phyloP scores from a whole-genome alignment of 108 stramenopile genomes.

The Craspedostauros australis region DNA sequence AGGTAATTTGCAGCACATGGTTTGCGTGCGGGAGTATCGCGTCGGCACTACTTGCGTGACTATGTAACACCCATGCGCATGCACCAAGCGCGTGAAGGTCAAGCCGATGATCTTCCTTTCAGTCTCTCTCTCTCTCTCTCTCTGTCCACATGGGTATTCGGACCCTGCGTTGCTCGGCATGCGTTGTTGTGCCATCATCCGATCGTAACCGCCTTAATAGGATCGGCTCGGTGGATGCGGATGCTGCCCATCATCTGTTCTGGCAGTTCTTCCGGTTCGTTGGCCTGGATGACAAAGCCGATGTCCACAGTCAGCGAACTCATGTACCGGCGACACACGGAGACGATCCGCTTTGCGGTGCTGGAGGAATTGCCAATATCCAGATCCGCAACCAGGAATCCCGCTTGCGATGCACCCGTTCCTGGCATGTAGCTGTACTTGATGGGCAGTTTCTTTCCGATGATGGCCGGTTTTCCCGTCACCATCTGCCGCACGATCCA shows the following conservation, averaged over 20 bases:
- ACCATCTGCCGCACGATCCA: slow-evolving; percentile 82
- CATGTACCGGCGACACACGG: slow-evolving; percentile 72
- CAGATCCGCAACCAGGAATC: slow-evolving; percentile 68
- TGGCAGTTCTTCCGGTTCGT: slow-evolving; percentile 61
- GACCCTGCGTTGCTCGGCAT: background rate
- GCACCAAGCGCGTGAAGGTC: no score
- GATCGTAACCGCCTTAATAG: slow-evolving; percentile 34
- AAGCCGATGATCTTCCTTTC: no score
- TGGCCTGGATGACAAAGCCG: slow-evolving; percentile 82
- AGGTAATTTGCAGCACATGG: no score
- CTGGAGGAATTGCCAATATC: slow-evolving; percentile 65
- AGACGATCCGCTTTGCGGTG: slow-evolving; percentile 62
- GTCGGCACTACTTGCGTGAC: no score
- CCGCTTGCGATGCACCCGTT: slow-evolving; percentile 10
- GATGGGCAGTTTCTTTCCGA: slow-evolving; percentile 74
- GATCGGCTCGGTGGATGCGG: slow-evolving; percentile 79
- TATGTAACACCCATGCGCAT: no score
- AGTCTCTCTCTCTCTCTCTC: no score
- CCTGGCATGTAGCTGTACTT: slow-evolving; percentile 22
- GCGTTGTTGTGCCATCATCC: background rate
- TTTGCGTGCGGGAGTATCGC: no score
- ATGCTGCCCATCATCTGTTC: slow-evolving; percentile 82
- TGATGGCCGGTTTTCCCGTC: slow-evolving; percentile 80
- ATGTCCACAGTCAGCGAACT: slow-evolving; percentile 77
- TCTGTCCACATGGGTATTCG: no score